These are phyloP conservation scores for Lizonia empirigonia DNA, from an alignment of 2,329 filamentous ascomycete species.

Conservation along the genomic window DNA sequence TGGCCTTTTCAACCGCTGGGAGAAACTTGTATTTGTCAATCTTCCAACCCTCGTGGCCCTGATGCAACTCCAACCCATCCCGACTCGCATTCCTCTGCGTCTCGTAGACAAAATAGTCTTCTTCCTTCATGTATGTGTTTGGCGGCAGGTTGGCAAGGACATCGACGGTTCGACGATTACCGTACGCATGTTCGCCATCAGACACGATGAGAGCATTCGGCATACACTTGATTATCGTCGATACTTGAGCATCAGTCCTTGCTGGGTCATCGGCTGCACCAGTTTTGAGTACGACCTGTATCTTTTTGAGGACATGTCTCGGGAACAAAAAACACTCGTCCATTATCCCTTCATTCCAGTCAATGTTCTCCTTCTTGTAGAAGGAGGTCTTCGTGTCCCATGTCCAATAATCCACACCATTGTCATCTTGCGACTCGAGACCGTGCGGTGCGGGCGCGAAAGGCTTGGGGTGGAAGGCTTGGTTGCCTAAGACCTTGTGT, in stretches of 20 bases:
- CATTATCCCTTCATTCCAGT: slow-evolving; percentile 10
- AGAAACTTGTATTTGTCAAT: slow-evolving; percentile 61
- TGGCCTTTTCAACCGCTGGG: slow-evolving; percentile 54
- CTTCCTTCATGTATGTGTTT: slow-evolving; percentile 37
- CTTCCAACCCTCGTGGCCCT: slow-evolving; percentile 32
- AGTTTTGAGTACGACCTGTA: slow-evolving; percentile 58
- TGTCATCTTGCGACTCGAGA: slow-evolving; percentile 5
- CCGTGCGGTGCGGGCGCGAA: slow-evolving; percentile 7
- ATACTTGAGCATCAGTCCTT: slow-evolving; percentile 55
- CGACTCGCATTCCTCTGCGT: slow-evolving; percentile 20
- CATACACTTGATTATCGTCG: slow-evolving; percentile 59
- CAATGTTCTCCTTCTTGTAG: slow-evolving; percentile 7
- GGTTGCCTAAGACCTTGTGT: slow-evolving; percentile 6
- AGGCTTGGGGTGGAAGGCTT: slow-evolving; percentile 18
- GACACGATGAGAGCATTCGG: slow-evolving; percentile 61
- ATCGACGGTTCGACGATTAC: slow-evolving; percentile 49
- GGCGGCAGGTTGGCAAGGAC: slow-evolving; percentile 51
- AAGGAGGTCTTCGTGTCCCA: slow-evolving; percentile 22
- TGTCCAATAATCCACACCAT: slow-evolving; percentile 21
- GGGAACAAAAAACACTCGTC: slow-evolving; percentile 39
- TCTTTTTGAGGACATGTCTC: slow-evolving; percentile 36
- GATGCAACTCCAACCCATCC: slow-evolving; percentile 27
- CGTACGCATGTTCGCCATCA: slow-evolving; percentile 56
- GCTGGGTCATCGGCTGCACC: slow-evolving; percentile 60
- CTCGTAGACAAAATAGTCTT: slow-evolving; percentile 45